Conservation (phyloP, 1,284 basidiomycete species). For the Ustilago hordei region DNA sequence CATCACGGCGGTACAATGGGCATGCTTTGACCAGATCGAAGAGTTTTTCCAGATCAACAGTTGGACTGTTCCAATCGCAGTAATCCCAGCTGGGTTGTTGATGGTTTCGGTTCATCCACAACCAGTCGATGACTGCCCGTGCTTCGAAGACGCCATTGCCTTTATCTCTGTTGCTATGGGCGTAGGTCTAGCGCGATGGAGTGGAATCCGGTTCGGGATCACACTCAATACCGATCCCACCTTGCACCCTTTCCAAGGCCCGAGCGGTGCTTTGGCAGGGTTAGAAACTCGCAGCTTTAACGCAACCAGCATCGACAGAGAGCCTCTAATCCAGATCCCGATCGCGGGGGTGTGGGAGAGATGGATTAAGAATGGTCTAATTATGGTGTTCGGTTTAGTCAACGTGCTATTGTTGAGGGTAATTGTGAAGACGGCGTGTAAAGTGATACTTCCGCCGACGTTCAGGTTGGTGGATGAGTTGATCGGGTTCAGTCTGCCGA, state of each 20-base stretch:
- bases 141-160: conserved; percentile 97
- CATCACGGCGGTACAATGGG: conserved; percentile 70
- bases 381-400: conserved; percentile 74
- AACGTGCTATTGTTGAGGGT: conserved; percentile 86
- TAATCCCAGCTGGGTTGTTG: conserved; percentile 77
- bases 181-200: conserved; percentile 79
- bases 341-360: conserved; percentile 21
- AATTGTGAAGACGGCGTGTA: conserved; percentile 69
- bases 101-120: conserved; percentile 87
- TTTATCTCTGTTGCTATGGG: conserved; percentile 87
- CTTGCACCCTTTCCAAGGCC: conserved; percentile 23
- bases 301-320: not conserved
- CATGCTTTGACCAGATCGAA: conserved; percentile 67
- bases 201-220: conserved; percentile 33
- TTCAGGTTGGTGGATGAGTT: conserved; percentile 51
- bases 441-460: conserved; percentile 53
- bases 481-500: conserved; percentile 59
- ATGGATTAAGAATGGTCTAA: conserved; percentile 53
- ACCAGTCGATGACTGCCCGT: conserved; percentile 89
- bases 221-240: conserved; percentile 29
- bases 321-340: conserved; percentile 32
- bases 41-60: conserved; percentile 69
- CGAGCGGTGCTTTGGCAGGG: conserved; percentile 6
- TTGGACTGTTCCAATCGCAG: conserved; percentile 76
- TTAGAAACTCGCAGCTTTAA: not conserved